Base-by-base conservation (phyloP, 352 stramenopile genomes). In the Phytopythium kandeliae region DNA sequence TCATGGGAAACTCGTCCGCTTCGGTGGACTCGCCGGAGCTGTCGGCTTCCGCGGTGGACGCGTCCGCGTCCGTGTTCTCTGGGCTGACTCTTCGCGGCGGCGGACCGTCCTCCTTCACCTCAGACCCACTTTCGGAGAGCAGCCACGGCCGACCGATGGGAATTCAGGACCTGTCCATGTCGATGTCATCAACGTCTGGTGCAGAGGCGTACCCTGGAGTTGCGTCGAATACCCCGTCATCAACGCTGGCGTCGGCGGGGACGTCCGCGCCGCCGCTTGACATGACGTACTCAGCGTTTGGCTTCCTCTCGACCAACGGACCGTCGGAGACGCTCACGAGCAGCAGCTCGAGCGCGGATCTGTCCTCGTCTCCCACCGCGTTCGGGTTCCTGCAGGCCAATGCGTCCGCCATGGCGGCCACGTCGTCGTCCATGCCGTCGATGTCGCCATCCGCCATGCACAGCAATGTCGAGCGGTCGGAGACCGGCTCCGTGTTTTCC, bases 331-430 rank as follows among this genome's bases (percentile, higher is more conserved):
- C 5, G 25, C 48, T 22, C 48, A 65, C 22, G 49, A 51, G 43
- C 46, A 78, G 37, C 59, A 76, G 45, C 50, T 65, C 58, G 12
- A 62, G 58, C 11, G 66, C 44, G 31, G 69, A 69, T 4, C 58
- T 70, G 9, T 57, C 68, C 19, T 58, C 70, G 28, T 89, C 75
- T 8, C 78, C 75, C 3, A 86, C 74, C 0, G 71, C 64, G 5
- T 87, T 89, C 57, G 67, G 71, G 34, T 87, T 89, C 42, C 42
- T 89, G 31, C 61, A 58, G n/a, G 58, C 51, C 41, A 68, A 57
- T 21, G 31, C 53, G 24, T 67, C 66, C 7, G 71, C 69, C 9
- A 64, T 68, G 2, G 66, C 67, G n/a, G n/a, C n/a, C n/a, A n/a
- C n/a, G n/a, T n/a, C n/a, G n/a, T n/a, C n/a, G n/a, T n/a, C n/a